Evolutionary conservation across 805 yeast species (phyloP).

Genomic region (Ascoidea asiatica): DNA sequence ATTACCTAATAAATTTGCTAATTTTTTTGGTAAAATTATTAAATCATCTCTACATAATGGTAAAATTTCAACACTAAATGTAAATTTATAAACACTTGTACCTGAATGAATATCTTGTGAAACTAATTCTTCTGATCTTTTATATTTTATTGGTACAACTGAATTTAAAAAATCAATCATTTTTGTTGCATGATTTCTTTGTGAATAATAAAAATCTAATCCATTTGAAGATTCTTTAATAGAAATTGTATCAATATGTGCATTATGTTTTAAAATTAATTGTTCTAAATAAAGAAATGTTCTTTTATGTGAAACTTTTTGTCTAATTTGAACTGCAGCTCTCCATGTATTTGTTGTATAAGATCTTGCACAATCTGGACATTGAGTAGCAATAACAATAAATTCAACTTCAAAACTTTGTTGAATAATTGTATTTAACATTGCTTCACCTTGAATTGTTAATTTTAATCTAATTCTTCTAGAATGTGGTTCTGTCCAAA

Average conservation of each 20-base stretch:
- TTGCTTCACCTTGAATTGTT: slow-evolving; percentile 95
- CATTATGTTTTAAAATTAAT: slow-evolving; percentile 80
- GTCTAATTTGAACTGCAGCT: slow-evolving; percentile 95
- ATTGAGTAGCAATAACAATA: slow-evolving; percentile 88
- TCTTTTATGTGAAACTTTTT: slow-evolving; percentile 92
- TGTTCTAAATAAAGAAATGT: slow-evolving; percentile 94
- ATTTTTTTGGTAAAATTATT: slow-evolving; percentile 77
- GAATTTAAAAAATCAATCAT: slow-evolving; percentile 83
- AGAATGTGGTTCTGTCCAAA: slow-evolving; percentile 99
- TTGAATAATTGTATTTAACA: slow-evolving; percentile 81
- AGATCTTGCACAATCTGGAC: slow-evolving; percentile 97
- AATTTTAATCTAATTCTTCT: slow-evolving; percentile 83
- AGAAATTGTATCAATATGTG: slow-evolving; percentile 87
- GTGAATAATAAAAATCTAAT: slow-evolving; percentile 82
- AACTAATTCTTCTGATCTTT: slow-evolving; percentile 82
- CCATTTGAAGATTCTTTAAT: slow-evolving; percentile 92
- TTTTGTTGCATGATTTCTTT: slow-evolving; percentile 81
- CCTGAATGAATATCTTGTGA: slow-evolving; percentile 90
- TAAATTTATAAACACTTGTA: slow-evolving; percentile 73
- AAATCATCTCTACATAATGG: slow-evolving; percentile 96
- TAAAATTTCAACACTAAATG: slow-evolving; percentile 85
- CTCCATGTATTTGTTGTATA: slow-evolving; percentile 97
- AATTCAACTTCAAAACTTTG: slow-evolving; percentile 93
- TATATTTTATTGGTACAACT: slow-evolving; percentile 73
- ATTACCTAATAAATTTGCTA: slow-evolving; percentile 76